Conservation (phyloP, 2,329 filamentous ascomycete genomes). For the Cladosporium cucumerinum region DNA sequence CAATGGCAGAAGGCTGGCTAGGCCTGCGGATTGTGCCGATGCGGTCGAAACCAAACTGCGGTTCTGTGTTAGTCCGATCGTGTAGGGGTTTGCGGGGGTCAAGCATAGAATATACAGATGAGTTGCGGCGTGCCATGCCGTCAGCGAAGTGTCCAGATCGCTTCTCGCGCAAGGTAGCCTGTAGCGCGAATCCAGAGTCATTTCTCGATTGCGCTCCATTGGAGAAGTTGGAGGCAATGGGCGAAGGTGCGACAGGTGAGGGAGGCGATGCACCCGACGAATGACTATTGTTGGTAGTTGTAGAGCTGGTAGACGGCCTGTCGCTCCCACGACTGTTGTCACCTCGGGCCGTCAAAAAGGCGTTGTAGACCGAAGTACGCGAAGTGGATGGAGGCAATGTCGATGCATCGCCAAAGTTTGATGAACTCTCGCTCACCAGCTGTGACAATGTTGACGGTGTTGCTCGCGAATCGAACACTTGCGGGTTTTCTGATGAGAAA, state of each 20-base stretch:
- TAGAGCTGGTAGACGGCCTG: constrained; percentile 71
- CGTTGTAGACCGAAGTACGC: constrained; percentile 78
- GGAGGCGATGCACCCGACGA: constrained; percentile 49
- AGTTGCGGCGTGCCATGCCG: constrained; percentile 75
- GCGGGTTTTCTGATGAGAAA: constrained; percentile 81
- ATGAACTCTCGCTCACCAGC: constrained; percentile 85
- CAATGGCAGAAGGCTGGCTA: constrained; percentile 59
- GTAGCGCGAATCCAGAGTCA: constrained; percentile 85
- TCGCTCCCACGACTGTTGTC: constrained; percentile 62
- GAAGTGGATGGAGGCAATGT: constrained; percentile 47
- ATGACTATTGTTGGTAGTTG: constrained; percentile 40
- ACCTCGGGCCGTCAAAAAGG: constrained; percentile 73
- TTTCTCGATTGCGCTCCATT: constrained; percentile 79
- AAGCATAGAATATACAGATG: constrained; percentile 55
- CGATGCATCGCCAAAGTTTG: constrained; percentile 67
- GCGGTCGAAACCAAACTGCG: constrained; percentile 70
- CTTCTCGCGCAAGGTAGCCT: constrained; percentile 86
- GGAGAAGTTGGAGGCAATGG: constrained; percentile 67
- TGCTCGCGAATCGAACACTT: constrained; percentile 72
- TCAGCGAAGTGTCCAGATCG: constrained; percentile 83
- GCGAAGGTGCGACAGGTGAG: constrained; percentile 72
- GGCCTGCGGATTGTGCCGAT: constrained; percentile 62
- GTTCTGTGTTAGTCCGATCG: constrained; percentile 32
- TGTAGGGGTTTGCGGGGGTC: constrained; percentile 26
- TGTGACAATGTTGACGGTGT: constrained; percentile 72